Evolutionary conservation across 2,329 filamentous ascomycete genomes (phyloP), one percentile per base, ranked within the genome.

Genomic region (Exutisphaerella laricina): DNA sequence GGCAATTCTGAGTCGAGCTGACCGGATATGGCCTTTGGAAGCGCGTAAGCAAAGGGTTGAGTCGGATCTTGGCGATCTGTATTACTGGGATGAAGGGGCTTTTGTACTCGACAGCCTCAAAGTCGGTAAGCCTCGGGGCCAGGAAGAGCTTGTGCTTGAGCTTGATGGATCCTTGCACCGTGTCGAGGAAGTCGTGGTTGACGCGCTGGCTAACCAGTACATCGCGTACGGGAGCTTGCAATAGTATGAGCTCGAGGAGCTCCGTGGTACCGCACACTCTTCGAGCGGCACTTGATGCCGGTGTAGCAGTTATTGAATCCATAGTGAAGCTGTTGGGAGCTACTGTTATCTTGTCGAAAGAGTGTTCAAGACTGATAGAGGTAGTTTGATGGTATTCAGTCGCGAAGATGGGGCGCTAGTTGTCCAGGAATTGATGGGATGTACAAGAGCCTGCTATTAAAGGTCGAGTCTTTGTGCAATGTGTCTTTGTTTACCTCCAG

Each of bases 161-260:
- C 9, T 29, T 20, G 6, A 10, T 2, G 5, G 36, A 39, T 22
- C 26, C 17, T 29, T 18, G 14, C 23, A 39, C 4, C 17, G 26
- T 28, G 13, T 30, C 14, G 21, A 17, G 35, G 13, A 39, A 39
- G 35, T 17, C 14, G 12, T 18, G 13, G 10, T 8, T 32, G 12
- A 22, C 26, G 4, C 29, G 14, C 17, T 40, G 26, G 10, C 9
- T 6, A 12, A 34, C 12, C 2, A 41, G 28, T n/a, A 41, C 7
- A 21, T 40, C 43, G 9, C 25, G 17, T 8, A 41, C 17, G 3
- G 43, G 30, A 17, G 41, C 17, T 6, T 7, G 9, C n/a, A 38
- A 20, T 30, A 45, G n/a, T 9, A 45, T 30, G 14, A 36, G 32
- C 22, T 41, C 43, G n/a, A 45, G 36, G 7, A 45, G 30, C 31